Evolutionary conservation across 495 filamentous ascomycete species (phyloP), one percentile per base, ranked within the genome.

Genomic region (Neurospora sp.): DNA sequence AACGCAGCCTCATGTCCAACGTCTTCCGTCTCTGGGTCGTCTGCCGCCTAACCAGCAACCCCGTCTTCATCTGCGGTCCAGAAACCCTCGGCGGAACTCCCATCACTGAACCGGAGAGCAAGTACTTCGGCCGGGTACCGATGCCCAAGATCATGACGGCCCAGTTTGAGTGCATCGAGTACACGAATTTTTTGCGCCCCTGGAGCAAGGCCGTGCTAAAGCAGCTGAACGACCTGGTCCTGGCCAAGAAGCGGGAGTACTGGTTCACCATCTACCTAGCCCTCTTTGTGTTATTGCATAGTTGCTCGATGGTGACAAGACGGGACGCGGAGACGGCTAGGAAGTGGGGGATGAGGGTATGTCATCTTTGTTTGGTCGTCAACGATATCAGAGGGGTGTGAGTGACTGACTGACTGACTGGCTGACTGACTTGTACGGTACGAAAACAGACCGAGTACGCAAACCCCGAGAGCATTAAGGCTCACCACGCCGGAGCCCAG

Each of bases 401-500:
- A 27, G 27, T 27, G 18, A 5, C 0, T 16, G 40, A 41, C 5
- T 16, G 40, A 16, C 40, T 48, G n/a, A 11, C n/a, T 48, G 44
- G 5, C 41, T 48, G n/a, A 23, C 9, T 9, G 44, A 23, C n/a
- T 23, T 18, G n/a, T 46, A 59, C 48, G 48, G 5, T 35, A 35
- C 31, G 31, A 6, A 41, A 38, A 10, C 41, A 78, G 75, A 41
- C 27, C 5, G 23, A 66, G 14, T 79, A 78, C 39, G 76, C 74
- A 44, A 78, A 78, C 39, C 76, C 75, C 18, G 74, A 70, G 40
- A 76, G 72, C 72, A 78, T 79, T 42, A 48, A 39, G 8, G 74
- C 74, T 11, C 76, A 78, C 48, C 78, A 79, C 39, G 71, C 39
- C 38, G 83, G 84, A 6, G 83, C 83, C 8, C 83, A 85, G 70